Evolutionary conservation across 2,329 filamentous ascomycete genomes (phyloP), one percentile per base, ranked within the genome.

Genomic region (Lecanicillium sp.): DNA sequence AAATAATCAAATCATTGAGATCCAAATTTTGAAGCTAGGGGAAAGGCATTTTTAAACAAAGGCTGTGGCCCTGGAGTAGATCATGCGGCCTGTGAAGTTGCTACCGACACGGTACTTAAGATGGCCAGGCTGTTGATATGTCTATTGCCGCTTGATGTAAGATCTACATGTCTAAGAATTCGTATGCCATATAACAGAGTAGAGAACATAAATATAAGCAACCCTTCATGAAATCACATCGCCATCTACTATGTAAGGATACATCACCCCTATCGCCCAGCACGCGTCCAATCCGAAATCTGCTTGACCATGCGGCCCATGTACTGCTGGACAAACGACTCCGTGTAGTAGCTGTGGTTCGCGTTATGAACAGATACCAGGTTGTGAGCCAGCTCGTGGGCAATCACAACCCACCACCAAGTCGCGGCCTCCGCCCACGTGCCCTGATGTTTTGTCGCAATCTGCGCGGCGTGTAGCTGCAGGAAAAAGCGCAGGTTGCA

Each of bases 391-490:
- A 98, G 69, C 69, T 98, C 94, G 63, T 98, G 93, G 53, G 90
- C 94, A 52, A 96, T 65, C n/a, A 93, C 90, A 54, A 95, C 86
- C 80, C 86, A 96, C 91, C 91, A 97, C 73, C 90, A 95, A 1
- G 85, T 79, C 49, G 81, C 72, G 3, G 87, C 87, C 52, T 93
- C 86, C 4, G 79, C 73, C 61, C 72, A 81, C 46, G 74, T 68
- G 2, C 63, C 63, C 9, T 36, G 19, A 5, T 26, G 38, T 17
- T 53, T 20, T 40, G 60, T 19, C 44, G 55, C 36, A 40, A 81
- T 64, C 53, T 72, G 65, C 12, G 68, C 59, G 37, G 79, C 72
- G 60, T 97, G 91, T 26, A 96, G 67, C 59, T 91, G 83, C 51
- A 85, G 68, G 64, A 90, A 97, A 71, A 88, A 95, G 15, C 87